phyloP scores from a whole-genome alignment of 345 rosid species.

The Erysimum cheiranthoides region DNA sequence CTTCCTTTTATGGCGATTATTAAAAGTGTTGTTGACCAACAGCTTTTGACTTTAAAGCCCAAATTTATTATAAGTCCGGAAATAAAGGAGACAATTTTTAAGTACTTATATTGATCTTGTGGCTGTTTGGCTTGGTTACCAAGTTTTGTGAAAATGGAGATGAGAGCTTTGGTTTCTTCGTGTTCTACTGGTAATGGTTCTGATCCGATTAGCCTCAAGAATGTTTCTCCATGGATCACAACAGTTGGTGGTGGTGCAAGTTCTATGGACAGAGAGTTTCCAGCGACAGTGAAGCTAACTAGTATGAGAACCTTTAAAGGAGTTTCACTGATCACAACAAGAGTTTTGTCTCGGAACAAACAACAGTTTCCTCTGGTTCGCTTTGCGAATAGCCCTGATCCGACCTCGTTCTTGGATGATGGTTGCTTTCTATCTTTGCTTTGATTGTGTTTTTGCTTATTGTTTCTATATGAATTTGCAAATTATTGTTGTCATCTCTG shows the following conservation, averaged over 20 bases:
- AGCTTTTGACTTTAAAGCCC: neutral
- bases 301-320: conserved; percentile 45
- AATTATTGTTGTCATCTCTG: too few species aligned
- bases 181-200: conserved; percentile 77
- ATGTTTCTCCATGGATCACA: conserved; percentile 75
- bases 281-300: conserved; percentile 53
- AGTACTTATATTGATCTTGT: conserved; percentile 21
- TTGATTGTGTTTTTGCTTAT: neutral
- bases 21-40: neutral
- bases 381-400: conserved; percentile 50
- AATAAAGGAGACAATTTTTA: neutral
- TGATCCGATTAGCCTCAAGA: conserved; percentile 56
- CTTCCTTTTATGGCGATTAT: neutral
- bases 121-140: conserved; percentile 57
- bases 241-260: conserved; percentile 67
- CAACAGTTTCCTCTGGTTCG: conserved; percentile 58
- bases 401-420: conserved; percentile 51
- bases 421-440: conserved; percentile 21
- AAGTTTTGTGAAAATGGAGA: conserved; percentile 70
- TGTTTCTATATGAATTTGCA: neutral
- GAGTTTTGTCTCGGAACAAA: conserved; percentile 32
- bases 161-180: conserved; percentile 63
- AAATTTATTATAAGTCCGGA: neutral
- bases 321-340: conserved; percentile 40
- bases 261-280: conserved; percentile 65